These are phyloP conservation scores for Leishmania aethiopica DNA, from an alignment of 208 protist species.

Conservation along the genomic window DNA sequence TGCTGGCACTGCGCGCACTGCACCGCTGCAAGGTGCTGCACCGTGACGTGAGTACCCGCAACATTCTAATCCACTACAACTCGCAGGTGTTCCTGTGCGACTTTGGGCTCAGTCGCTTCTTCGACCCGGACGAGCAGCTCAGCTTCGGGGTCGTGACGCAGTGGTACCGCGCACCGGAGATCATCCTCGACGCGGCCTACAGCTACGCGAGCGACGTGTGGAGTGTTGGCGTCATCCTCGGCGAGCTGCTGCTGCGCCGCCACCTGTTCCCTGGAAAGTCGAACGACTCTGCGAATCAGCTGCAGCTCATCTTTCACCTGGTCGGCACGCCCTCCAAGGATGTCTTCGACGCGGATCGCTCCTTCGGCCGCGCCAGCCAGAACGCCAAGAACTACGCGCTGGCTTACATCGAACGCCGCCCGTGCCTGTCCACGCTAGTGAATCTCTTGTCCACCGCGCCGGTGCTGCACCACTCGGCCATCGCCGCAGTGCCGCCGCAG, in stretches of 20 bases:
- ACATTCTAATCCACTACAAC: constrained; percentile 90
- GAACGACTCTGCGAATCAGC: constrained; percentile 94
- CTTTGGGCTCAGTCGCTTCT: constrained; percentile 92
- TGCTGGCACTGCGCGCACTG: constrained; percentile 90
- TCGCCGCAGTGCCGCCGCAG: constrained; percentile 22
- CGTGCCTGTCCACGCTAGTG: constrained; percentile 55
- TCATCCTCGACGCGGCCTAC: constrained; percentile 91
- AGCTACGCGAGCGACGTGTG: constrained; percentile 88
- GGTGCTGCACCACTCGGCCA: constrained; percentile 49
- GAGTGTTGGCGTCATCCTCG: constrained; percentile 92
- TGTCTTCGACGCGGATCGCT: constrained; percentile 65
- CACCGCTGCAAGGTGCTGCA: constrained; percentile 84
- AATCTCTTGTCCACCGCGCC: constrained; percentile 54
- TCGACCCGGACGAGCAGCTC: constrained; percentile 92
- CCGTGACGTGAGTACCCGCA: constrained; percentile 88
- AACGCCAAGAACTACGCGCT: constrained; percentile 87
- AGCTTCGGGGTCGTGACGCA: constrained; percentile 92
- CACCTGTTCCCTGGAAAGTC: constrained; percentile 93
- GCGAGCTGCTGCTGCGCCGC: constrained; percentile 87
- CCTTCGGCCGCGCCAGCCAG: constrained; percentile 89
- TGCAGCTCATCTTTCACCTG: constrained; percentile 92
- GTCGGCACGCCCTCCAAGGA: constrained; percentile 94
- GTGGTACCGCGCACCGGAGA: constrained; percentile 94
- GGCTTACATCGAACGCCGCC: constrained; percentile 62
- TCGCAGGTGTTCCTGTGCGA: constrained; percentile 91